Evolutionary conservation across 495 filamentous ascomycete species (phyloP), one percentile per base, ranked within the genome.

Genomic region (Aspergillus steynii): DNA sequence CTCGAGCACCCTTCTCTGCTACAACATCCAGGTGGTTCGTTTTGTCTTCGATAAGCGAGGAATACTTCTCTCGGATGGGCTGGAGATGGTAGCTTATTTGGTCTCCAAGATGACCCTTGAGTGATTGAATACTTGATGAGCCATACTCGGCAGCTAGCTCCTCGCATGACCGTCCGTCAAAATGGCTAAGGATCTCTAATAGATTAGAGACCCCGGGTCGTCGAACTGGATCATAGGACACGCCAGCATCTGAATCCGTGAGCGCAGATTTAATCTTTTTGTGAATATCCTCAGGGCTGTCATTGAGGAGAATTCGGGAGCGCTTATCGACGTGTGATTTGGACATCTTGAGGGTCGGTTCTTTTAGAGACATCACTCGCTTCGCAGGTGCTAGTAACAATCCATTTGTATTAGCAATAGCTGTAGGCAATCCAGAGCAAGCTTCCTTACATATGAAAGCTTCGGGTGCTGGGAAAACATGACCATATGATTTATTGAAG

Each of bases 121-220:
- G 79, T 14, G 77, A 75, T 34, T 77, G 77, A 48, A 93, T 77
- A 45, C 70, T 82, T 15, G 84, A 65, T 14, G 73, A 74, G n/a
- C 74, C 60, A 54, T 82, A 82, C 45, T 82, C 77, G 29, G 62
- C 59, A 1, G 83, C 90, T n/a, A 96, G 68, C 31, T 85, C 78
- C 20, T 79, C 72, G 26, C 82, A 82, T 34, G 74, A 72, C 32
- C 70, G 73, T 28, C 69, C 78, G 57, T 87, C 82, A 56, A 91
- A 83, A 61, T 91, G 85, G 45, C 85, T 83, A 26, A 92, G 75
- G 37, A 99, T 82, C 52, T 90, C 84, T 25, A 99, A 72, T 15
- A 99, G 77, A 71, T 98, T 99, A 20, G 93, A 86, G 0, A 99
- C 87, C 1, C 92, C 96, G 0, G 94, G 93, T 42, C 95, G 82